Evolutionary conservation across 2,329 filamentous ascomycete genomes (phyloP), one percentile per base, ranked within the genome.

Genomic region (Onygena corvina): DNA sequence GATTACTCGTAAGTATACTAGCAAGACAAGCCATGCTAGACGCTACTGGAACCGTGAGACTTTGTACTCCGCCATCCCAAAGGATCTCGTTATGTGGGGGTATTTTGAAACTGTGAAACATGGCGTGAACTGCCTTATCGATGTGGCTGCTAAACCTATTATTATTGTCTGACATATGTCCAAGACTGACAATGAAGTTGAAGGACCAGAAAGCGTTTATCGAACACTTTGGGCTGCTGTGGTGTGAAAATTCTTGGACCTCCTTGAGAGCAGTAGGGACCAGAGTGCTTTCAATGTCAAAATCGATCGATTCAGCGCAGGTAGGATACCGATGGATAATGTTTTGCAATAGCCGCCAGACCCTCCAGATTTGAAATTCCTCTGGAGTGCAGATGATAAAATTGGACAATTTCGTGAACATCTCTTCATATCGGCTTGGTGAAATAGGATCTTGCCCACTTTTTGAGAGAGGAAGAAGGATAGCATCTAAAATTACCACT

Each of bases 321-420:
- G 61, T 56, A 8, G 59, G 27, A 14, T 57, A 59, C 16, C 63
- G 62, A 18, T 62, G 58, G 4, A 66, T 38, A 12, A 68, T 49
- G 52, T 63, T 64, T 36, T 61, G 59, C 38, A 60, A 50, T 29
- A 68, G 55, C 48, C 64, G 61, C 67, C 67, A 70, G 42, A 69
- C 46, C 16, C 67, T 63, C 67, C 67, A 69, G n/a, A n/a, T 49
- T 61, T 58, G 67, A 67, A 70, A 50, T 62, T 61, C 61, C 42
- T 18, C 48, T 49, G 38, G 61, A 57, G 48, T 4, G 9, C 6
- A 68, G 50, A 16, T 2, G 38, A 47, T 14, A 49, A 12, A 18
- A 45, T 42, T 21, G 11, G 51, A 47, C 36, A 52, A 20, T 6
- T 49, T 14, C 20, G 36, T 18, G 23, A 51, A 33, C 31, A 34